Evolutionary conservation across 306 rosid species (phyloP), one percentile per base, ranked within the genome.

Genomic region (Castanopsis chinensis): DNA sequence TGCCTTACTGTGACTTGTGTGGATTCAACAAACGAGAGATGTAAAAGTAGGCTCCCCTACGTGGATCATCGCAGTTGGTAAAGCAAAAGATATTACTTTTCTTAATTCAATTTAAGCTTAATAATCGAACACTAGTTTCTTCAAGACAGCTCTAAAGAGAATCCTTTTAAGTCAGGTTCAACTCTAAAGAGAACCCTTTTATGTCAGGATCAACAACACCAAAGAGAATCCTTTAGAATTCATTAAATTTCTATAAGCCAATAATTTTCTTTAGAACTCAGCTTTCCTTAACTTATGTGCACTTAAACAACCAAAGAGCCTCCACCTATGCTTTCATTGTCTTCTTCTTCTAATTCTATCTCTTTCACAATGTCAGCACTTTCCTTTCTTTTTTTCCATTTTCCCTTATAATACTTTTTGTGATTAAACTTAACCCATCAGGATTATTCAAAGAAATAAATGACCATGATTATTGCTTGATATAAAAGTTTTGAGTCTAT

Each of bases 41-140:
- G 85, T 60, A 78, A 81, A 91, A 87, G 93, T 76, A 75, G 89
- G 87, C 79, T 84, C 93, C 80, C 73, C 54, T 79, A 73, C 83
- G 89, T 76, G 89, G 84, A 74, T 77, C 51, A 37, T 54, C 59
- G 9, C 69, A 76, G n/a, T 70, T 53, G 88, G 80, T 45, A 68
- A 51, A 78, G 33, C 59, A 82, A 87, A 88, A 84, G 88, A 76
- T 21, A 76, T 87, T 7, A 0, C 72, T 68, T 83, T 78, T 80
- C 15, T 55, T 77, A 33, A 17, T 19, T 49, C 53, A 67, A 76
- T 65, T 68, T 65, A 73, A 51, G 43, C 70, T 57, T 43, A 75
- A 61, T 84, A 78, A 71, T 74, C 78, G 74, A 59, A 78, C 67
- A 54, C 58, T 65, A 19, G 52, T 67, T 76, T 71, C 69, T 19